Conservation (phyloP, 306 rosid genomes). For the Quercus aquifolioides region DNA sequence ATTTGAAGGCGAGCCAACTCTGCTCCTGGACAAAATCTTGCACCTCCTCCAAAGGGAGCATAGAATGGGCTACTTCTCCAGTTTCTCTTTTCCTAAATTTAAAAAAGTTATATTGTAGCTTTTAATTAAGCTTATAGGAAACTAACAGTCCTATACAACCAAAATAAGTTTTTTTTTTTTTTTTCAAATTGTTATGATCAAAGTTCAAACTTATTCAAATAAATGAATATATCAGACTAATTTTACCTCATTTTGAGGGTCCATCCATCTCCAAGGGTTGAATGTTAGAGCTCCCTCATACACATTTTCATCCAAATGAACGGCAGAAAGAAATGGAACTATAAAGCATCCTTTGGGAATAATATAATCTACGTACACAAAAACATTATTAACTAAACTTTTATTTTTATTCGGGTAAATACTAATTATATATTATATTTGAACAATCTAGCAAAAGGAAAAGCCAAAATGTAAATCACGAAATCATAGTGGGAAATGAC, state of each 20-base stretch:
- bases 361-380: conserved; percentile 48
- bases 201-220: background rate
- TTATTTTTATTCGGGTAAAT: background rate
- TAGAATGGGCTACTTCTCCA: conserved; percentile 80
- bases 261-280: conserved; percentile 99
- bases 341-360: conserved; percentile 90
- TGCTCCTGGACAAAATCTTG: conserved; percentile 93
- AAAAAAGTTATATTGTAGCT: background rate
- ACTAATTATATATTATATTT: background rate
- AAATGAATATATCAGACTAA: background rate
- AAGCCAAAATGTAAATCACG: background rate
- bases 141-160: too few species aligned
- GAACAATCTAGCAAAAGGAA: background rate
- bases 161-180: too few species aligned
- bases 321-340: conserved; percentile 95
- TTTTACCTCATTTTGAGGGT: conserved; percentile 65
- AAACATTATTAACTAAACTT: conserved; percentile 3
- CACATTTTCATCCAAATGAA: conserved; percentile 82
- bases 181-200: background rate
- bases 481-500: too few species aligned
- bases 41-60: conserved; percentile 96
- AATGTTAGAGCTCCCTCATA: conserved; percentile 59
- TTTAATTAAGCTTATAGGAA: too few species aligned
- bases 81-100: conserved; percentile 66
- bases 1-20: conserved; percentile 91